Percentiles rank a stretch among this genome's conserved stretches.
Evolutionary conservation across 2,329 filamentous ascomycete species (phyloP).

Genomic region (Botrytis pseudocinerea): DNA sequence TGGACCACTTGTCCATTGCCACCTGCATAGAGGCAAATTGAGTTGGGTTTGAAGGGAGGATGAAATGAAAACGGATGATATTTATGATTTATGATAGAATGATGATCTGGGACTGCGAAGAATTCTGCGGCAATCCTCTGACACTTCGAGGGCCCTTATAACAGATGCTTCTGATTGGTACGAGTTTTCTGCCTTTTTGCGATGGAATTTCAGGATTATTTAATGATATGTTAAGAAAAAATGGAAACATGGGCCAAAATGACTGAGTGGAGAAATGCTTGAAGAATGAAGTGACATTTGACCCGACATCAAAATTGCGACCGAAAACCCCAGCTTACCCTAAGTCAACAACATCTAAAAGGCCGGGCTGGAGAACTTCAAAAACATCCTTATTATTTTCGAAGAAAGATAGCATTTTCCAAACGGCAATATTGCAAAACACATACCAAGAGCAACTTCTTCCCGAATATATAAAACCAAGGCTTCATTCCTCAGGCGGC

Average conservation of each 20-base stretch:
- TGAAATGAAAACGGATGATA: neutral
- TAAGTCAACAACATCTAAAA: neutral
- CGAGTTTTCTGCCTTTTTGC: neutral
- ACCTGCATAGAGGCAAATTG: neutral
- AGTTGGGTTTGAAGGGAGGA: neutral
- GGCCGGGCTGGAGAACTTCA: neutral
- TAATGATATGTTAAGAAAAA: neutral
- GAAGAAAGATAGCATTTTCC: neutral
- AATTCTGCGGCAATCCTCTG: neutral
- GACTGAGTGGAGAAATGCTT: neutral
- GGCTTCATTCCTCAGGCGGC: neutral
- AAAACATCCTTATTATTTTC: neutral
- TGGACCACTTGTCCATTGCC: constrained; percentile 10
- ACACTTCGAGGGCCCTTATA: neutral
- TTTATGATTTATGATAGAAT: constrained; percentile 1
- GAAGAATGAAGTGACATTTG: neutral
- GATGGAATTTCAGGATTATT: neutral
- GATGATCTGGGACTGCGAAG: neutral
- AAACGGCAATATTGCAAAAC: neutral
- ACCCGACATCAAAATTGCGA: neutral
- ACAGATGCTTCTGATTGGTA: neutral
- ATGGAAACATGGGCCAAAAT: neutral
- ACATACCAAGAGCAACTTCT: neutral
- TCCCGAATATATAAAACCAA: neutral
- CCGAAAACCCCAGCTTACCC: neutral